Percentiles rank a stretch among this genome's conserved stretches.
Evolutionary conservation across 257 asterid genomes (phyloP).

Genomic region (Linaria vulgaris): DNA sequence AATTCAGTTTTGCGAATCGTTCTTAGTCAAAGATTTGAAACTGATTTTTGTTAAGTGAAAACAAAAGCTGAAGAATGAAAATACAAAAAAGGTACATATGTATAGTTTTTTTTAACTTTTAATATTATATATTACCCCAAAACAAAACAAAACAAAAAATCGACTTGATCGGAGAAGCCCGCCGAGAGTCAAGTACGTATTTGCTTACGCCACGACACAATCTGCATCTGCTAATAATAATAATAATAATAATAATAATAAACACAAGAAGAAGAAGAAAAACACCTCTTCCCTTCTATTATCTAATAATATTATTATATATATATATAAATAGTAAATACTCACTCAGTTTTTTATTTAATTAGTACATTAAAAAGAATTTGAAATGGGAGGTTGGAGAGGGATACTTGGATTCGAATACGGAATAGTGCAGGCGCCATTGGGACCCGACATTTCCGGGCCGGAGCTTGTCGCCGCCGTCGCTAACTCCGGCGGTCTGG

Average conservation of each 20-base stretch:
- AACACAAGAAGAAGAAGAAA: background rate
- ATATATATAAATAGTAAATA: no score
- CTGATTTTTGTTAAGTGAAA: no score
- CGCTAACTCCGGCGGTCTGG: constrained; percentile 78
- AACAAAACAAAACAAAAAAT: no score
- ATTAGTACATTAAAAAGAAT: background rate
- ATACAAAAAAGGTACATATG: no score
- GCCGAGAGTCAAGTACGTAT: constrained; percentile 24
- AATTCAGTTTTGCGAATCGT: no score
- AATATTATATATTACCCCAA: no score
- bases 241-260: background rate
- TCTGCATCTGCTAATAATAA: background rate
- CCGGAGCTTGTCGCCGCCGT: constrained; percentile 87
- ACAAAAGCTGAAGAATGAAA: no score
- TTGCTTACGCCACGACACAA: constrained; percentile 30
- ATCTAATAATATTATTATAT: no score
- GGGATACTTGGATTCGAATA: constrained; percentile 78
- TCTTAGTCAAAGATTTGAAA: no score
- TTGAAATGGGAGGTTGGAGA: constrained; percentile 81
- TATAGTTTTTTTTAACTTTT: no score
- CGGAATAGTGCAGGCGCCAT: constrained; percentile 88
- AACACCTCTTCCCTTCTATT: background rate
- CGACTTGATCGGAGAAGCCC: no score
- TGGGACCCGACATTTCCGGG: constrained; percentile 86
- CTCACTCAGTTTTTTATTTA: background rate